Evolutionary conservation across 2,329 filamentous ascomycete genomes (phyloP), one percentile per base, ranked within the genome.

Genomic region (Cercospora zeina): DNA sequence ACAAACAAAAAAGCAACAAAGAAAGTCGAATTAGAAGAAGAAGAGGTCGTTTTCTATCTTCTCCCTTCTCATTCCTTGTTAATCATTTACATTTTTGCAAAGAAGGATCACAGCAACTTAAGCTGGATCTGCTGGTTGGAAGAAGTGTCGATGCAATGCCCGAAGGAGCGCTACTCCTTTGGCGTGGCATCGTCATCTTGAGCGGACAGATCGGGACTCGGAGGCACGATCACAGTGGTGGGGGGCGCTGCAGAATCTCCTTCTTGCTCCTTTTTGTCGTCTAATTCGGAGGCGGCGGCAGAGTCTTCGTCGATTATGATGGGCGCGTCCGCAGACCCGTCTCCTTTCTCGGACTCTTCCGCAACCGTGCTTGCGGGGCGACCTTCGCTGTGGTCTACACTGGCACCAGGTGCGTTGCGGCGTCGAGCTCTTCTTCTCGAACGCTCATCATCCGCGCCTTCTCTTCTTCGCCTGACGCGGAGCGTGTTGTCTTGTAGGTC

Each of bases 361-460:
- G 70, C 56, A 33, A 79, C 76, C 1, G 71, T 75, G 37, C 72
- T 76, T 62, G 74, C 71, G 0, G 76, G 73, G 11, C 54, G 54
- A 24, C 39, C 54, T n/a, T 50, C 55, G 1, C 71, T 59, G 11
- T 63, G 61, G 50, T 72, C 74, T n/a, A 69, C 70, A 34, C 74
- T 75, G 5, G 62, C 70, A 58, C 67, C 72, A 31, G 42, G 71
- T n/a, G 62, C 69, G 36, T 55, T 68, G 51, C 72, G 66, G 21
- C 74, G 64, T 60, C 90, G 80, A 65, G 89, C 78, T 69, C 91
- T 80, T 45, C 90, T 79, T 66, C 84, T 80, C 61, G 86, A 83
- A 58, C 91, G 81, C 76, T 96, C 91, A 66, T 91, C 89, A 69
- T 95, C 90, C 1, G 90, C 90, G 64, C 86, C 91, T 73, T 93